Percentiles rank a stretch among this genome's conserved stretches.
Conservation (phyloP, 2,329 filamentous ascomycete species). For the Emergomyces pasteurianus region DNA sequence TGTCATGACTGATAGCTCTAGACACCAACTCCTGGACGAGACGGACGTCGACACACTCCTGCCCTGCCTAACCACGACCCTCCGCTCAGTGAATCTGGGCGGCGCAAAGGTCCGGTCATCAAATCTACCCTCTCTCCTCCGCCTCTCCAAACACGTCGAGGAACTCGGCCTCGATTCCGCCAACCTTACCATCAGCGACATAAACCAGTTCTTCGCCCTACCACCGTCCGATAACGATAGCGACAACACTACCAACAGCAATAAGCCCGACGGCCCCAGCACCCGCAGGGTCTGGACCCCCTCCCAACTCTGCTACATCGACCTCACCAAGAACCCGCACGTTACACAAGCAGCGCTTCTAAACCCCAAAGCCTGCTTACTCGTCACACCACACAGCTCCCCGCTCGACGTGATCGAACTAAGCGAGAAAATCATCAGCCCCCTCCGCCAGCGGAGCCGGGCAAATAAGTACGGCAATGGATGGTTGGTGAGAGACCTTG, state of each 20-base stretch:
- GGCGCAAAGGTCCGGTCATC: slow-evolving; percentile 56
- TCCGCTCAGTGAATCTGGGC: slow-evolving; percentile 64
- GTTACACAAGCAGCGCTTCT: slow-evolving; percentile 47
- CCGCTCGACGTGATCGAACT: slow-evolving; percentile 70
- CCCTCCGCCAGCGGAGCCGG: slow-evolving; percentile 53
- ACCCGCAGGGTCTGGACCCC: slow-evolving; percentile 35
- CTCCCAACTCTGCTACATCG: slow-evolving; percentile 59
- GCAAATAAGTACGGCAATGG: slow-evolving; percentile 41
- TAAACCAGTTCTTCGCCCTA: not conserved
- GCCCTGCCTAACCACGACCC: slow-evolving; percentile 43
- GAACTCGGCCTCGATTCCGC: slow-evolving; percentile 61
- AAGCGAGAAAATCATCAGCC: slow-evolving; percentile 53
- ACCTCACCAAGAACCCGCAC: slow-evolving; percentile 57
- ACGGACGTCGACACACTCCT: slow-evolving; percentile 55
- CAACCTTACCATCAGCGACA: slow-evolving; percentile 47
- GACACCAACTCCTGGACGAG: slow-evolving; percentile 57
- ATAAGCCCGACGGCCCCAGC: slow-evolving; percentile 17
- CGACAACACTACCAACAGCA: slow-evolving; percentile 15
- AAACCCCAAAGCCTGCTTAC: slow-evolving; percentile 40
- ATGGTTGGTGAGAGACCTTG: slow-evolving; percentile 58
- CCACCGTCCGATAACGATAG: not conserved
- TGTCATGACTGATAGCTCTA: slow-evolving; percentile 58
- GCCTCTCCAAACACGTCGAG: slow-evolving; percentile 59
- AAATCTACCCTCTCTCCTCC: slow-evolving; percentile 52
- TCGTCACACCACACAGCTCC: slow-evolving; percentile 49